phyloP scores from a whole-genome alignment of 1,284 basidiomycete genomes.

The Irpex lacteus region DNA sequence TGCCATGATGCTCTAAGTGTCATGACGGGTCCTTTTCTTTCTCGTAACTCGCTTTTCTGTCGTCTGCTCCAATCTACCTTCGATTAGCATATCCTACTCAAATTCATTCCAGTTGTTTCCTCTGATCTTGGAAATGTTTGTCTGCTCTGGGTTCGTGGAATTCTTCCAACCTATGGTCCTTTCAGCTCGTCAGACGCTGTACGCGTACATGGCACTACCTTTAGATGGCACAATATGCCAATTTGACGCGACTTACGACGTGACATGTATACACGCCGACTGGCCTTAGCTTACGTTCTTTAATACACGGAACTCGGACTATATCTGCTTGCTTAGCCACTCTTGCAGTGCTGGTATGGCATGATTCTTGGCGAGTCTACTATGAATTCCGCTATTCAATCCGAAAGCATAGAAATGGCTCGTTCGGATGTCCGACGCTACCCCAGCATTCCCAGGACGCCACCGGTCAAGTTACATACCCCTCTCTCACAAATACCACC shows the following conservation, averaged over 20 bases:
- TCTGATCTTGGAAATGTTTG: background rate
- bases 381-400: background rate
- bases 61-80: background rate
- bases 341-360: background rate
- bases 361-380: background rate
- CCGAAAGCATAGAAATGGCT: background rate
- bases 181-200: conserved; percentile 11
- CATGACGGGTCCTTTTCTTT: background rate
- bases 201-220: background rate
- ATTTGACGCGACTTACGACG: conserved; percentile 9
- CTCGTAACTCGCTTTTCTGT: background rate
- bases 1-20: conserved; percentile 26
- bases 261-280: conserved; percentile 12
- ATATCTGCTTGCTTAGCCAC: background rate
- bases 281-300: conserved; percentile 18
- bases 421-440: background rate
- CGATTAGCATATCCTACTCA: background rate
- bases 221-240: background rate
- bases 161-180: conserved; percentile 13
- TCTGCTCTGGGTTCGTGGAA: conserved; percentile 11
- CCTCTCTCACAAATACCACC: background rate
- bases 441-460: background rate
- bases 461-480: background rate
- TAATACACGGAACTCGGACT: conserved; percentile 21
- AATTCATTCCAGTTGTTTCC: background rate